Base-by-base conservation (phyloP, 148 eudicot species). In the Bassia scoparia region DNA sequence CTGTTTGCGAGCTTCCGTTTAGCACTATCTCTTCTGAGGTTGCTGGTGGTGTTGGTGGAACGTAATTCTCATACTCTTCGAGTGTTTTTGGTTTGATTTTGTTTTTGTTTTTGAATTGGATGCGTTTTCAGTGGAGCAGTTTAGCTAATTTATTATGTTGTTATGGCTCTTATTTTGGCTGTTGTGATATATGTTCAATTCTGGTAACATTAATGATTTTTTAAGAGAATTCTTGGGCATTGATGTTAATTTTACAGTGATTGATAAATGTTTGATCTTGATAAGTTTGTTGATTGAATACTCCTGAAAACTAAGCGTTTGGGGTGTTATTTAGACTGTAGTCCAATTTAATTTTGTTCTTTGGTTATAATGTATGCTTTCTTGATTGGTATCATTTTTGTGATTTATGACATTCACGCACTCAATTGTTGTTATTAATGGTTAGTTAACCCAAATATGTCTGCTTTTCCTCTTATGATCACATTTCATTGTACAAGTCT, bases 1-100 rank as follows among this genome's bases (percentile, higher is more conserved):
- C 97, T 34, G 88, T 95, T 1, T 95, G 97, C 53, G 99, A 92
- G 84, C 84, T 95, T 37, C 97, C 99, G 50, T 95, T 95, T 52
- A 78, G 85, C 37, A 87, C 97, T 24, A 74, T 90, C 18, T 88
- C 97, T 1, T 92, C 96, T 1, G 99, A 92, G 0, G 69, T 84
- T 34, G 69, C 85, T 24, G 99, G 97, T n/a, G 97, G 97, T 62
- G 86, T 90, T 54, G 99, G 97, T 20, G 97, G 99, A 71, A 92
- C 97, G 97, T 89, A 83, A 81, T 91, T 30, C 34, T 21, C 35
- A 12, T 4, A 7, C 26, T 48, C 0, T 20, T 61, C 23, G 3
- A 0, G 66, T 52, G 4, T 10, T 63, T 63, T 21, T 33, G 43
- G 24, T 61, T 56, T 61, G 18, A 61, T 31, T 33, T 61, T 61